Evolutionary conservation across 768 basidiomycete genomes (phyloP).

Genomic region (Agrocybe praecox): DNA sequence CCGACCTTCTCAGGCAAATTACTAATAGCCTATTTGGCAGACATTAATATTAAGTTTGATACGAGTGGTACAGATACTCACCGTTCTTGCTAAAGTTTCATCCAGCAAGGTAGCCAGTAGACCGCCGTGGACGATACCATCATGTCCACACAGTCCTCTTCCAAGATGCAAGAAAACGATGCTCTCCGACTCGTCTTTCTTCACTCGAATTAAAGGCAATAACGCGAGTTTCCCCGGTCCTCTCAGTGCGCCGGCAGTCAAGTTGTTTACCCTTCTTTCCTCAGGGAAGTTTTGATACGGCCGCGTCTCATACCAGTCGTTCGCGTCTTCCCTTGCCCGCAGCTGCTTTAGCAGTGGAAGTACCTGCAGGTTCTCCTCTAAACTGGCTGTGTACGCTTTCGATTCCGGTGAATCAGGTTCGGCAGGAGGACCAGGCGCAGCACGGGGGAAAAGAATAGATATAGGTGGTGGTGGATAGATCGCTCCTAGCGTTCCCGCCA

Average conservation of each 20-base stretch:
- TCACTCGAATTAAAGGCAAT: conserved; percentile 73
- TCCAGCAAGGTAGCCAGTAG: conserved; percentile 89
- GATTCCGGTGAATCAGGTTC: conserved; percentile 60
- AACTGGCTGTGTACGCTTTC: conserved; percentile 50
- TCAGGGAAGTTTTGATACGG: conserved; percentile 75
- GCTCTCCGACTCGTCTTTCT: conserved; percentile 75
- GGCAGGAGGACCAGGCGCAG: conserved; percentile 68
- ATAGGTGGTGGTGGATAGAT: conserved; percentile 71
- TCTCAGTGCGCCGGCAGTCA: conserved; percentile 83
- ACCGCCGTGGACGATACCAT: conserved; percentile 95
- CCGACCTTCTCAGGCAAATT: conserved; percentile 90
- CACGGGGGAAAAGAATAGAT: conserved; percentile 73
- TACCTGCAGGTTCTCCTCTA: conserved; percentile 72
- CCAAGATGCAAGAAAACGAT: conserved; percentile 81
- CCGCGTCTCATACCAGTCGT: conserved; percentile 76
- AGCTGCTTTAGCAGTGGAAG: conserved; percentile 59
- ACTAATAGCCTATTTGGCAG: conserved; percentile 72
- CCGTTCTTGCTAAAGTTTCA: conserved; percentile 80
- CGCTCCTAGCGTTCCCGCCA: conserved; percentile 58
- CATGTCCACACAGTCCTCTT: conserved; percentile 85
- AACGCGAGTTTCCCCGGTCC: conserved; percentile 89
- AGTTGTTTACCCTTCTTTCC: conserved; percentile 75
- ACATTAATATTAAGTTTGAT: background rate
- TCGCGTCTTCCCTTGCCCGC: conserved; percentile 48
- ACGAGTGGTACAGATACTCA: conserved; percentile 28